Evolutionary conservation across 768 basidiomycete genomes (phyloP), one percentile per base, ranked within the genome.

Genomic region (Coprinopsis marcescibilis): DNA sequence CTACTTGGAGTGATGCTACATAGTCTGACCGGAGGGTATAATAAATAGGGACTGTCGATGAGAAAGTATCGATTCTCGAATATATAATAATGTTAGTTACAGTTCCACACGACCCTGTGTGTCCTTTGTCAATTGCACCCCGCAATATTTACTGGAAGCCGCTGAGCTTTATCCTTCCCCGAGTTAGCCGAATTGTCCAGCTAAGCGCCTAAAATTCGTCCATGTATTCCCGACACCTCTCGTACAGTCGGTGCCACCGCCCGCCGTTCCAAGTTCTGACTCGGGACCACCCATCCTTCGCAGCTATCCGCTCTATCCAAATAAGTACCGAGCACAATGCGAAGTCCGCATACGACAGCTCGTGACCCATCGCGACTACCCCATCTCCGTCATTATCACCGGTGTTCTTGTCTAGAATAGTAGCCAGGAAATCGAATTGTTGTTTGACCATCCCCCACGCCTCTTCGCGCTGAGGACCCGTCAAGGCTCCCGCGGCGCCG

Each of bases 321-420:
- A 87, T 74, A 33, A 88, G 62, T 14, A 84, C 73, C 0, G 85
- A 77, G 53, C 83, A 85, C 17, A 89, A 62, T 3, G 82, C 78
- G 57, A 88, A 87, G 54, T 88, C 85, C 1, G 82, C 83, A 53
- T 86, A 85, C 8, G 76, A 78, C 41, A 86, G 69, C 15, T 83
- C 79, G 27, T 71, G 66, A 3, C 85, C 85, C 72, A 79, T 80
- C 13, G 66, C 77, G 26, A 85, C 80, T 8, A 77, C 65, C 2
- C 81, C 81, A 52, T 83, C 79, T 3, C 79, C 77, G 44, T 30
- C 25, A 11, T 26, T 13, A 35, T 85, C 82, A 2, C 72, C 71
- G 4, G 61, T 52, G 52, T 86, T 86, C 63, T 83, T 85, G 55
- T 84, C 80, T n/a, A 88, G 65, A 3, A 86, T 69, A 46, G 64